phyloP scores from a whole-genome alignment of 306 rosid genomes.

The Quercus glauca region DNA sequence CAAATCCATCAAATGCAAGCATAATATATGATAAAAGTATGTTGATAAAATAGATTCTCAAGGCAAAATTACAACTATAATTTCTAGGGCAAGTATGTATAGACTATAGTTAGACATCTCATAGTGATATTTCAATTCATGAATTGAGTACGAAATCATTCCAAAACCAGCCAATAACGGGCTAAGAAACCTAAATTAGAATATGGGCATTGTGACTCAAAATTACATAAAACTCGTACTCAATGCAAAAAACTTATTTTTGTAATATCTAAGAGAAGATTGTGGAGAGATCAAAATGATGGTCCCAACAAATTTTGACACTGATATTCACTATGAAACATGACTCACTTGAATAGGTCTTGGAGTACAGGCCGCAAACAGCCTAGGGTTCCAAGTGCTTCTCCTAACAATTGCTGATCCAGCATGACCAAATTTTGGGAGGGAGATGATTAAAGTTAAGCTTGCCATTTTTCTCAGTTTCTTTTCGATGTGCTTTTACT shows the following conservation, averaged over 20 bases:
- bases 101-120: no score
- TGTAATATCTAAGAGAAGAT: no score
- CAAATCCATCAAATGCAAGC: not conserved
- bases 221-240: no score
- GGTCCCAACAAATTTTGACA: not conserved
- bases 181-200: no score
- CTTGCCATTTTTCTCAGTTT: conserved; percentile 42
- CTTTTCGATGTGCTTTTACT: not conserved
- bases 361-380: conserved; percentile 39
- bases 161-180: no score
- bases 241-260: no score
- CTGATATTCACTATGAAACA: not conserved
- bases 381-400: conserved; percentile 32
- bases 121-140: no score
- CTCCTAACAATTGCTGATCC: conserved; percentile 44
- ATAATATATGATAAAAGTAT: not conserved
- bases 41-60: no score
- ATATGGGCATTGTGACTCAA: no score
- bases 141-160: not conserved
- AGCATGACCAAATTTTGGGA: conserved; percentile 45
- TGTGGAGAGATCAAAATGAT: not conserved
- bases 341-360: conserved; percentile 50
- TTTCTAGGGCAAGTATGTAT: no score
- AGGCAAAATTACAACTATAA: no score
- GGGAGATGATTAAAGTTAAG: conserved; percentile 30